A percentile compares a stretch with the other conserved stretches of the same genome.
Evolutionary conservation across 1,139 yeast species (phyloP).

Genomic region (Kluyveromyces marxianus): DNA sequence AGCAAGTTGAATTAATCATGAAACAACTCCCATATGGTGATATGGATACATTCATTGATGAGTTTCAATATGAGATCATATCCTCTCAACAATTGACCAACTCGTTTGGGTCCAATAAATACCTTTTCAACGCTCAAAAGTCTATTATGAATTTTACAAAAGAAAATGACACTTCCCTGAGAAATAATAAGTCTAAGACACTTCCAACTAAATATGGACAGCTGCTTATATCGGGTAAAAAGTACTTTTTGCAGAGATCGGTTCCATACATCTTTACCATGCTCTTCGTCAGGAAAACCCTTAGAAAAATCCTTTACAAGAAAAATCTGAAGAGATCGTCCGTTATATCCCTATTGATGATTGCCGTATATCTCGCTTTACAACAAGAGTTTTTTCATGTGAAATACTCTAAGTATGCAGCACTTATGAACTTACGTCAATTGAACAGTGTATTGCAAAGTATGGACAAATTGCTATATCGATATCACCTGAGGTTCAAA

Average conservation of each 20-base stretch:
- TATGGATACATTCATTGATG: constrained; percentile 20
- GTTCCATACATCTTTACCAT: constrained; percentile 14
- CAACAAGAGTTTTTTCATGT: constrained; percentile 20
- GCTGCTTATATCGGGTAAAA: constrained; percentile 8
- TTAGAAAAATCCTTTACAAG: constrained; percentile 6
- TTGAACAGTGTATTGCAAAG: constrained; percentile 14
- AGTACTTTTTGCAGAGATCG: constrained; percentile 10
- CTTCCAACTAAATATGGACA: constrained; percentile 21
- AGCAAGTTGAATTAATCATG: constrained; percentile 10
- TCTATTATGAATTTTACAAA: constrained; percentile 18
- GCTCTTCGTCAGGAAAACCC: constrained; percentile 8
- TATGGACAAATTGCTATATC: constrained; percentile 16
- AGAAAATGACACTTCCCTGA: not conserved
- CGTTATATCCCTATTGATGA: constrained; percentile 13
- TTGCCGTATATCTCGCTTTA: constrained; percentile 16
- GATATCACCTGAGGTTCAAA: constrained; percentile 15
- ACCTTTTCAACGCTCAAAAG: constrained; percentile 10
- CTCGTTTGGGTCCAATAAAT: constrained; percentile 10
- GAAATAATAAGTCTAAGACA: not conserved
- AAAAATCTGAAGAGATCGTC: constrained; percentile 6
- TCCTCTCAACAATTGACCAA: constrained; percentile 20
- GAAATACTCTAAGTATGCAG: constrained; percentile 17
- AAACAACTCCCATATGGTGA: constrained; percentile 9
- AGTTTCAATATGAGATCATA: constrained; percentile 25
- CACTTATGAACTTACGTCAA: constrained; percentile 13